phyloP scores from a whole-genome alignment of 495 filamentous ascomycete species.

The Tuber borchii region DNA sequence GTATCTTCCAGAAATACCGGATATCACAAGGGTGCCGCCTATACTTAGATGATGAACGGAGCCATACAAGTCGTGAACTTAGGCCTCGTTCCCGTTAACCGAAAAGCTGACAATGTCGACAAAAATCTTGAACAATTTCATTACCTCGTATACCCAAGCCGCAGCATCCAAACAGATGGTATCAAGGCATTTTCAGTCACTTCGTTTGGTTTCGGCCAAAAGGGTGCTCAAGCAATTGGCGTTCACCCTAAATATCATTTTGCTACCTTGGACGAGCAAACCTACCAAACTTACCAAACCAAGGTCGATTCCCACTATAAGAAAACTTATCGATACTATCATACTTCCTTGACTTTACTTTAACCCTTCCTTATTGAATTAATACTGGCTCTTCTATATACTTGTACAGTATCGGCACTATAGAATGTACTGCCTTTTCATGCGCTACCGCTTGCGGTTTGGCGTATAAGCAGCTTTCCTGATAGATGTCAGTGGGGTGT shows the following conservation, averaged over 20 bases:
- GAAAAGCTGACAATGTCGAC: conserved; percentile 97
- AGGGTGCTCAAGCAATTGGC: conserved; percentile 94
- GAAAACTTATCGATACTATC: conserved; percentile 96
- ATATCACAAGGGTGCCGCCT: conserved; percentile 97
- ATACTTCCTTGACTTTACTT: conserved; percentile 62
- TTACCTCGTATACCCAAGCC: conserved; percentile 93
- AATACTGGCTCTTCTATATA: neutral
- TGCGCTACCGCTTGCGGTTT: neutral
- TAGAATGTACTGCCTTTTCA: neutral
- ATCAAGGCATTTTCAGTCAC: conserved; percentile 98
- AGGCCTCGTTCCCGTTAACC: conserved; percentile 90
- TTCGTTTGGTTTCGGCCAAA: conserved; percentile 98
- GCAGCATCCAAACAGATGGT: conserved; percentile 92
- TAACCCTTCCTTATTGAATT: neutral
- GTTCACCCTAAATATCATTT: conserved; percentile 94
- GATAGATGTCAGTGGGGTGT: neutral
- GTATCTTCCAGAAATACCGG: conserved; percentile 99
- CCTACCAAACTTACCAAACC: conserved; percentile 70
- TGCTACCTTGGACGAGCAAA: conserved; percentile 80
- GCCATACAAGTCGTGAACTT: conserved; percentile 88
- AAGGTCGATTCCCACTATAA: conserved; percentile 92
- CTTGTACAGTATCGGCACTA: neutral
- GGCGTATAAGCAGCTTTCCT: neutral
- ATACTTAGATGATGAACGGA: conserved; percentile 99
- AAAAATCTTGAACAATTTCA: conserved; percentile 94